phyloP scores from a whole-genome alignment of 257 asterid genomes.

The Solanum habrochaites region DNA sequence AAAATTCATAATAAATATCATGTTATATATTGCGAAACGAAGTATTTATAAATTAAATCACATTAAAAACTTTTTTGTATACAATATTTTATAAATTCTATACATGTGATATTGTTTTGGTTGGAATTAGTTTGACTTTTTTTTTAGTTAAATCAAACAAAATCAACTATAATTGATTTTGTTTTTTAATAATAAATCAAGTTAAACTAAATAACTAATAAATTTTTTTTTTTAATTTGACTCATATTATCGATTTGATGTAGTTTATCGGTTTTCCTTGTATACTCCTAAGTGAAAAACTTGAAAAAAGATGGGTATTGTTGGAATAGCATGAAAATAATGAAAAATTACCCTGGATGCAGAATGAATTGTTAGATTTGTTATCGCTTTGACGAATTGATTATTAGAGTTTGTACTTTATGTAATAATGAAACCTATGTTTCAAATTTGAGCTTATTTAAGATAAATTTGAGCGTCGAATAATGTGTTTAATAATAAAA shows the following conservation, averaged over 20 bases:
- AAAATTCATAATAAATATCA: no score
- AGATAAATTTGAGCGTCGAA: not conserved
- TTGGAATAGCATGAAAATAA: not conserved
- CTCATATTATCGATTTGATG: not conserved
- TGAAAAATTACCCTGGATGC: not conserved
- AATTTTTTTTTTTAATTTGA: no score
- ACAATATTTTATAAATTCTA: no score
- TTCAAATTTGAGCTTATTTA: not conserved
- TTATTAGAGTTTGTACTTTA: not conserved
- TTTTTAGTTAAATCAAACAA: not conserved
- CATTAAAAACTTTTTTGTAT: not conserved
- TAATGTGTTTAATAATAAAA: no score
- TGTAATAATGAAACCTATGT: not conserved
- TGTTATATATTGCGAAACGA: no score
- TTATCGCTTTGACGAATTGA: no score
- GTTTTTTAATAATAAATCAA: no score
- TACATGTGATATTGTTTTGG: not conserved
- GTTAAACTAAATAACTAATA: not conserved
- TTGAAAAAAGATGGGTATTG: not conserved
- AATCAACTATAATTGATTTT: not conserved
- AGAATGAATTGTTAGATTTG: not conserved
- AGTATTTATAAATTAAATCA: no score
- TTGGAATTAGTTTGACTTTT: not conserved
- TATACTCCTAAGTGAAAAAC: not conserved
- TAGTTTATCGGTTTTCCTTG: not conserved